These are phyloP conservation scores for Urostyla sp. DNA, from an alignment of 73 alveolate genomes.

Conservation along the genomic window DNA sequence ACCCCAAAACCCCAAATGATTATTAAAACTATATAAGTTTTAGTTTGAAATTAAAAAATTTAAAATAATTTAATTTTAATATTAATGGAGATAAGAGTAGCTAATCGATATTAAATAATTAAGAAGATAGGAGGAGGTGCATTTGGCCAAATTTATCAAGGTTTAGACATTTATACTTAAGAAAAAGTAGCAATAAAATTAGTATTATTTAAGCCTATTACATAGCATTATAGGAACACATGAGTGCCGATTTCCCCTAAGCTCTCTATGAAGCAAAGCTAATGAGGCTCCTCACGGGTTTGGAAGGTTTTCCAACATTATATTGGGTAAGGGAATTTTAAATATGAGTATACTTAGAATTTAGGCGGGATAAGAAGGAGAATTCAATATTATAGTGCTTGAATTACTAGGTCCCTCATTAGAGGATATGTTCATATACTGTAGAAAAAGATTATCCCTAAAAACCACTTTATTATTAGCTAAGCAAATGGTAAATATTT, in stretches of 20 bases:
- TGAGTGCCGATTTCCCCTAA: conserved; percentile 84
- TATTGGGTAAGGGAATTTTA: no score
- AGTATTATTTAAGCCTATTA: conserved; percentile 25
- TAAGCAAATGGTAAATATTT: conserved; percentile 80
- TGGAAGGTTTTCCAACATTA: conserved; percentile 86
- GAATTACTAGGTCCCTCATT: conserved; percentile 92
- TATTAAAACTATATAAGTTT: not conserved
- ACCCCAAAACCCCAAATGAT: not conserved
- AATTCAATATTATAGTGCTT: conserved; percentile 86
- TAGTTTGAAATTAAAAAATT: not conserved
- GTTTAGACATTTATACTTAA: conserved; percentile 75
- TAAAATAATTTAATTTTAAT: not conserved
- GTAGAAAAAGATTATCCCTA: conserved; percentile 81
- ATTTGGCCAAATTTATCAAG: conserved; percentile 89
- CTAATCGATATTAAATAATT: conserved; percentile 71
- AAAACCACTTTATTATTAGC: conserved; percentile 88
- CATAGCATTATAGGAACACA: conserved; percentile 39
- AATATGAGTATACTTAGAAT: conserved; percentile 83
- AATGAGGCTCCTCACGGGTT: conserved; percentile 70
- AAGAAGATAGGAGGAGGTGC: conserved; percentile 95
- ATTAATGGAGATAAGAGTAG: conserved; percentile 65
- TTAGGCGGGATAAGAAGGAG: conserved; percentile 93
- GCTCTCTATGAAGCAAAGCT: conserved; percentile 87
- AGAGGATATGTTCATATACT: conserved; percentile 83
- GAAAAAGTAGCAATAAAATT: conserved; percentile 92